These are phyloP conservation scores for Theobroma cacao DNA, from an alignment of 345 rosid genomes.

Conservation along the genomic window DNA sequence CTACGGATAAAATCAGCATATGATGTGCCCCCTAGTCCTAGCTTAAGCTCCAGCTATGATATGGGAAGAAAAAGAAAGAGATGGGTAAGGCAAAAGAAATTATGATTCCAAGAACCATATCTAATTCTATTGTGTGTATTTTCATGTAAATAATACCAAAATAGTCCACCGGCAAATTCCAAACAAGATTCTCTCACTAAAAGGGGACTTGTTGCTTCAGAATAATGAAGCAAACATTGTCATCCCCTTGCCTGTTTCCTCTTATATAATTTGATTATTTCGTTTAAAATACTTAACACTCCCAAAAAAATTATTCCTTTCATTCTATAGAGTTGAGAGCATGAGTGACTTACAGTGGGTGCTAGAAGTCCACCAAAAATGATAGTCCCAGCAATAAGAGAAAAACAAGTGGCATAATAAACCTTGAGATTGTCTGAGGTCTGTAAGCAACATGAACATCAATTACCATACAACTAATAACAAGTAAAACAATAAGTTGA, in stretches of 20 bases:
- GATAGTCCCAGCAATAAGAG: constrained; percentile 86
- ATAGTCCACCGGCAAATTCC: background rate
- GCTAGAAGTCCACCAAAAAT: constrained; percentile 92
- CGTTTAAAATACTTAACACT: background rate
- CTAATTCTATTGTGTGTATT: background rate
- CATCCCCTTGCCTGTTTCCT: background rate
- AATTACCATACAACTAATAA: background rate
- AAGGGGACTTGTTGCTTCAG: background rate
- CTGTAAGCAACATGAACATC: constrained; percentile 36
- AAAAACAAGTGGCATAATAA: constrained; percentile 84
- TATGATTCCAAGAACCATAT: background rate
- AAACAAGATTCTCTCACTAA: background rate
- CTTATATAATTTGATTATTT: background rate
- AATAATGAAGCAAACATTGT: background rate
- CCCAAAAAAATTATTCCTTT: background rate
- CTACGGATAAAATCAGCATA: constrained; percentile 79
- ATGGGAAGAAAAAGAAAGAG: constrained; percentile 8
- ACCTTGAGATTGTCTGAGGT: constrained; percentile 73
- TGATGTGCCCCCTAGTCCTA: constrained; percentile 92
- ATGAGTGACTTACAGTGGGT: constrained; percentile 55
- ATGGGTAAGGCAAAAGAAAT: background rate
- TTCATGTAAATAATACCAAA: background rate
- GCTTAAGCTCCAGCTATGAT: constrained; percentile 83
- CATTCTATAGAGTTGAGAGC: background rate
- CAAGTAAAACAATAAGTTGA: background rate